Conservation (phyloP, 257 asterid genomes). For the Solanum habrochaites region DNA sequence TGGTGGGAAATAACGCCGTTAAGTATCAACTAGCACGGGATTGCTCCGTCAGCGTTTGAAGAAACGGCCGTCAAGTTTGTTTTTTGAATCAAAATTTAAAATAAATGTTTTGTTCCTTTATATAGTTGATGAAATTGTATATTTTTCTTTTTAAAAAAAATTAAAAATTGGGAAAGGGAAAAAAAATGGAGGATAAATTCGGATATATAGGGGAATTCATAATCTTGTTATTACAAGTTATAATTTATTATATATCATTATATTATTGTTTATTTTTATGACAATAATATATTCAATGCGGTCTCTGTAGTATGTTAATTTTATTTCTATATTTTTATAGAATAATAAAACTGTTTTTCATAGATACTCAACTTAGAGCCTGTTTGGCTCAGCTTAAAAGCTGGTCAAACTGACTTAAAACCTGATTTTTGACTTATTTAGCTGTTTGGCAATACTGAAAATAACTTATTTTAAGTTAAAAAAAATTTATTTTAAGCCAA, state of each 20-base stretch:
- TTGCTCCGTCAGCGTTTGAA: constrained; percentile 53
- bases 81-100: background rate
- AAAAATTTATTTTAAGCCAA: too few species aligned
- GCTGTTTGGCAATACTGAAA: too few species aligned
- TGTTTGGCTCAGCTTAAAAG: too few species aligned
- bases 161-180: background rate
- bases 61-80: background rate
- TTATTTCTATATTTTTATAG: background rate
- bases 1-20: constrained; percentile 35
- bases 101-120: background rate
- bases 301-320: background rate
- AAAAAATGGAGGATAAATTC: background rate
- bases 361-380: background rate
- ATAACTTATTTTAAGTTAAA: too few species aligned
- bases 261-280: background rate
- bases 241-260: background rate
- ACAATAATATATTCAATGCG: background rate
- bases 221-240: background rate
- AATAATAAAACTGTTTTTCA: rapidly evolving
- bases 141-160: background rate
- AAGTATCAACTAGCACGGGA: constrained; percentile 58
- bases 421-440: too few species aligned
- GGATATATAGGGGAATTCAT: background rate
- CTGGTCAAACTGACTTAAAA: too few species aligned
- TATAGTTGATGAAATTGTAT: background rate